These are phyloP conservation scores for Anisodus tanguticus DNA, from an alignment of 257 asterid genomes.

Conservation along the genomic window DNA sequence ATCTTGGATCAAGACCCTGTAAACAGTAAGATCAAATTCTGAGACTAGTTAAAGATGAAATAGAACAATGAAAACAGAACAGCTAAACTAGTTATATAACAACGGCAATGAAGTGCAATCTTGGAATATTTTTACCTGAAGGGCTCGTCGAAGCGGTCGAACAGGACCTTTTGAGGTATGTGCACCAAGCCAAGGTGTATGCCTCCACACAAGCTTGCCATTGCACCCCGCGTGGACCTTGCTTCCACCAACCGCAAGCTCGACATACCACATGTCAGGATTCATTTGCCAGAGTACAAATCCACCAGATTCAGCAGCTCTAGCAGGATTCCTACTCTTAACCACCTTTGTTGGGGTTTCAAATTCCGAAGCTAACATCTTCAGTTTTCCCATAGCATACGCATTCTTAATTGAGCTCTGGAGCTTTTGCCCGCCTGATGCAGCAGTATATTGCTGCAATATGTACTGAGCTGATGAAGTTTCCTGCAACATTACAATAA, in stretches of 20 bases:
- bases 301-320: constrained; percentile 89
- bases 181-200: constrained; percentile 97
- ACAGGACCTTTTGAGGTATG: constrained; percentile 93
- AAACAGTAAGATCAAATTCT: neutral
- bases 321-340: constrained; percentile 65
- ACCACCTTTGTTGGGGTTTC: constrained; percentile 87
- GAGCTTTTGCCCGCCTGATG: constrained; percentile 81
- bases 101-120: neutral
- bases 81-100: neutral
- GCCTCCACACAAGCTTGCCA: constrained; percentile 95
- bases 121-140: constrained; percentile 58
- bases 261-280: constrained; percentile 93
- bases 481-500: constrained; percentile 58
- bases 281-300: constrained; percentile 94
- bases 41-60: neutral
- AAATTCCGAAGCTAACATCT: constrained; percentile 87
- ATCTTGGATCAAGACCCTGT: constrained; percentile 95
- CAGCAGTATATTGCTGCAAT: constrained; percentile 85
- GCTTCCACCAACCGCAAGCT: constrained; percentile 92
- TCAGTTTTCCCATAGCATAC: constrained; percentile 87
- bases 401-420: constrained; percentile 75
- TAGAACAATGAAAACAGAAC: neutral
- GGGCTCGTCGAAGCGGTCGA: constrained; percentile 89
- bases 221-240: constrained; percentile 96
- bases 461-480: constrained; percentile 90